A percentile compares a stretch with the other conserved stretches of the same genome.
Evolutionary conservation across 495 filamentous ascomycete genomes (phyloP).

Genomic region (Xylaria telfairii): DNA sequence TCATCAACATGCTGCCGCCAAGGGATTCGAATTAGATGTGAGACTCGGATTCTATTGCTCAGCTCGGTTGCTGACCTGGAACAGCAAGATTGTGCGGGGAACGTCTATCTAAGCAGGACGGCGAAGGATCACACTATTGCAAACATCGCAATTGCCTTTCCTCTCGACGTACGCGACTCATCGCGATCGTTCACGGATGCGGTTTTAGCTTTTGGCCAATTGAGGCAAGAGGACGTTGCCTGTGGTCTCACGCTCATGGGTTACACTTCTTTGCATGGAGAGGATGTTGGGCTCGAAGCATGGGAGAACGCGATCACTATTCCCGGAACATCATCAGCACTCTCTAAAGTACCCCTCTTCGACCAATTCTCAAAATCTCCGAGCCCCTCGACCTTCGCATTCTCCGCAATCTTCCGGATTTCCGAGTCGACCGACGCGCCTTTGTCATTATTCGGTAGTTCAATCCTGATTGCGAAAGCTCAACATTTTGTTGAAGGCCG

Average conservation of each 20-base stretch:
- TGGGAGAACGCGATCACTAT: conserved; percentile 13
- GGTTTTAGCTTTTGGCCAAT: background rate
- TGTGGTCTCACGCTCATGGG: conserved; percentile 15
- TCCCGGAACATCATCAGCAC: background rate
- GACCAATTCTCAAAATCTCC: conserved; percentile 3
- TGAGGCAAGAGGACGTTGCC: conserved; percentile 5
- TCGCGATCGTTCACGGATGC: background rate
- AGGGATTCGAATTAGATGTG: background rate
- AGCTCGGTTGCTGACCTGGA: background rate
- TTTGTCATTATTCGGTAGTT: conserved; percentile 13
- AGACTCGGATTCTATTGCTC: background rate
- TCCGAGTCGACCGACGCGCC: background rate
- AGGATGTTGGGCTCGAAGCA: background rate
- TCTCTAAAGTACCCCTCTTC: background rate
- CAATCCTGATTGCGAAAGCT: background rate
- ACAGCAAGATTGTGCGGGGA: conserved; percentile 18
- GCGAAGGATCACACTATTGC: background rate
- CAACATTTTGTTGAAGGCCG: background rate
- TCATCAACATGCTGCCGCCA: background rate
- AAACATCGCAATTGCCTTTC: conserved; percentile 14
- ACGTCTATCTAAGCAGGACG: background rate
- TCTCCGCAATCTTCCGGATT: conserved; percentile 13
- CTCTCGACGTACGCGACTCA: background rate
- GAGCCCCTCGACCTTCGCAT: conserved; percentile 5
- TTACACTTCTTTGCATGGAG: background rate